phyloP scores from a whole-genome alignment of 2,329 filamentous ascomycete genomes.

The Ceratocystis cacaofunesta region DNA sequence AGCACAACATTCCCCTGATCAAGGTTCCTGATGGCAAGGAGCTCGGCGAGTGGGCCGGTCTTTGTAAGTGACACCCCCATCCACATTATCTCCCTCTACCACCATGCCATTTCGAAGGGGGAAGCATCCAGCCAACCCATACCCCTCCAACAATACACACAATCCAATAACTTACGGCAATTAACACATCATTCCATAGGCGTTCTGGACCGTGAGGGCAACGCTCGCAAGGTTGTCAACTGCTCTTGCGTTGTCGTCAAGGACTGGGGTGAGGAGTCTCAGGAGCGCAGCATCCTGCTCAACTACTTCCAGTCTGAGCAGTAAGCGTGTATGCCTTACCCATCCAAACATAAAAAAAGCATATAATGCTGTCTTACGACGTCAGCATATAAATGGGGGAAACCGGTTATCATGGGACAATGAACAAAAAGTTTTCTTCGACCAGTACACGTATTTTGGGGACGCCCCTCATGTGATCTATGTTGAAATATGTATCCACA shows the following conservation, averaged over 20 bases:
- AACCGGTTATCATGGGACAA: slow-evolving; percentile 16
- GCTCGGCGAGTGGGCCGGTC: slow-evolving; percentile 98
- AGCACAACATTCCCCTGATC: slow-evolving; percentile 99
- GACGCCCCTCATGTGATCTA: neutral
- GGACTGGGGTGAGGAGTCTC: slow-evolving; percentile 99
- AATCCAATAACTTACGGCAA: neutral
- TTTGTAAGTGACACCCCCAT: slow-evolving; percentile 52
- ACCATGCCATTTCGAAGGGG: too few relatives aligned
- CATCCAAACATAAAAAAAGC: slow-evolving; percentile 28
- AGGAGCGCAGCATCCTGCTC: slow-evolving; percentile 96
- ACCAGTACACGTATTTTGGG: neutral
- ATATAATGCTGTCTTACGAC: slow-evolving; percentile 18
- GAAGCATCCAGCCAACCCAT: neutral
- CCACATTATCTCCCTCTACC: too few relatives aligned
- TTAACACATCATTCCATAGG: slow-evolving; percentile 39
- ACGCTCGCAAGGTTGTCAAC: slow-evolving; percentile 99
- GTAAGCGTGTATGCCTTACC: slow-evolving; percentile 29
- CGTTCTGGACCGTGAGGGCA: slow-evolving; percentile 97
- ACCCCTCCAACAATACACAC: neutral
- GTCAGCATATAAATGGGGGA: slow-evolving; percentile 20
- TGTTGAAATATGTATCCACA: neutral
- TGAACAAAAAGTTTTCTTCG: slow-evolving; percentile 15
- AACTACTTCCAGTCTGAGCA: slow-evolving; percentile 99
- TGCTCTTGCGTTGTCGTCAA: slow-evolving; percentile 99
- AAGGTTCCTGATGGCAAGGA: slow-evolving; percentile 99